These are phyloP conservation scores for Coniferiporia weirii DNA, from an alignment of 1,284 basidiomycete genomes.

Conservation along the genomic window DNA sequence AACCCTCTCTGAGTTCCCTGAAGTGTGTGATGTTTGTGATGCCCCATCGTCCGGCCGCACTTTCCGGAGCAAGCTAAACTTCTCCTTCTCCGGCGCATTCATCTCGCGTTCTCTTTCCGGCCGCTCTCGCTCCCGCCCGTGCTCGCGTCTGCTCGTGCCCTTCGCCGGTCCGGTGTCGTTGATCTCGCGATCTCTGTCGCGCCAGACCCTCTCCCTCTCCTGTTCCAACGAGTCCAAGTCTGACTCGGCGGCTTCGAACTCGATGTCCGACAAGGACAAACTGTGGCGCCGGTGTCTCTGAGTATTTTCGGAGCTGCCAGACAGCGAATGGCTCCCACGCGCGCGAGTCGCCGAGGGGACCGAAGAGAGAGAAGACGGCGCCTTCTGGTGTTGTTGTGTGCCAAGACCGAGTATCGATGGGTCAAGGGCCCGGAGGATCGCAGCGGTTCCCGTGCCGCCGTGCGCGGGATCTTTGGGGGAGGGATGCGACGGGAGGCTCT, in stretches of 20 bases:
- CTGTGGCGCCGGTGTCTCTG: neutral
- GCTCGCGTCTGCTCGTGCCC: neutral
- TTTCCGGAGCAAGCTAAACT: neutral
- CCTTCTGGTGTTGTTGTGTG: neutral
- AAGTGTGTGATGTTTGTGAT: neutral
- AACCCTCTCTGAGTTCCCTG: neutral
- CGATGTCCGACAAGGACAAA: constrained; percentile 5
- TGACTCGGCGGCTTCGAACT: neutral
- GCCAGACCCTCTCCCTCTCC: constrained; percentile 7
- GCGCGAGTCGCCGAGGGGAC: neutral
- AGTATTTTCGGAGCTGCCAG: neutral
- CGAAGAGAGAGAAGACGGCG: neutral
- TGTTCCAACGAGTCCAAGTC: constrained; percentile 10
- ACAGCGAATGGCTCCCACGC: neutral
- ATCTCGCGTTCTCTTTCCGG: constrained; percentile 1
- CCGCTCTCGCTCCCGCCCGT: constrained; percentile 1
- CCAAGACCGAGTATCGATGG: constrained; percentile 10
- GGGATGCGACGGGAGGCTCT: neutral
- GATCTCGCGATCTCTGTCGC: constrained; percentile 12
- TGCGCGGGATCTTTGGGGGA: neutral
- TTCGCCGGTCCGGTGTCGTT: neutral
- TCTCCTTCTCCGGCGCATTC: neutral
- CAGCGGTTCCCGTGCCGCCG: constrained; percentile 7
- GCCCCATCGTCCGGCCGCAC: neutral
- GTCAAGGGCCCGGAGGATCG: constrained; percentile 20